Evolutionary conservation across 345 rosid genomes (phyloP).

Genomic region (Lepidium sativum): DNA sequence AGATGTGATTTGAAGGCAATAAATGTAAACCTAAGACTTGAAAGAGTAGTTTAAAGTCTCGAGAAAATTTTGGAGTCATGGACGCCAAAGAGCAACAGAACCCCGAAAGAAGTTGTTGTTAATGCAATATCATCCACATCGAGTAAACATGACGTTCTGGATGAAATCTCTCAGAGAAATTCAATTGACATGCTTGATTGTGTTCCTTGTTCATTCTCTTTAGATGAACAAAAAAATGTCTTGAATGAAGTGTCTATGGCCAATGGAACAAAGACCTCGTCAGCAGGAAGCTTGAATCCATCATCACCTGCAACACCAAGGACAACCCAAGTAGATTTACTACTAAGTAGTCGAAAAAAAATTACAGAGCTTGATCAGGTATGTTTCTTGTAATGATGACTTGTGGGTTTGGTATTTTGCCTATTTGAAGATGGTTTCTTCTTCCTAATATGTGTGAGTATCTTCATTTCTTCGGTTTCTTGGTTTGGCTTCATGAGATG

Average conservation of each 20-base stretch:
- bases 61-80: conserved; percentile 71
- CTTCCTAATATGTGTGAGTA: neutral
- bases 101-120: conserved; percentile 45
- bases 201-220: conserved; percentile 43
- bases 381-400: conserved; percentile 27
- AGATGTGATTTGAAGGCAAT: conserved; percentile 96
- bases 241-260: conserved; percentile 36
- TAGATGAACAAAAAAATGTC: conserved; percentile 36
- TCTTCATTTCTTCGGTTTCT: neutral
- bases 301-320: conserved; percentile 75
- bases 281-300: conserved; percentile 86
- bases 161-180: conserved; percentile 40
- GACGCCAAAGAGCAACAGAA: conserved; percentile 66
- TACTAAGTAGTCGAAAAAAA: conserved; percentile 59
- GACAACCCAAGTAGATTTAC: conserved; percentile 69
- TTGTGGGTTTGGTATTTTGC: conserved; percentile 28
- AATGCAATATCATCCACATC: conserved; percentile 31
- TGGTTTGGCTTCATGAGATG: neutral
- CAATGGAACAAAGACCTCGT: conserved; percentile 47
- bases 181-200: conserved; percentile 55
- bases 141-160: conserved; percentile 37
- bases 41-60: conserved; percentile 86
- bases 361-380: conserved; percentile 73
- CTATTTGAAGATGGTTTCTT: conserved; percentile 9
- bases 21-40: conserved; percentile 67